A percentile compares a stretch with the other conserved stretches of the same genome.
These are phyloP conservation scores for Fusarium albidum DNA, from an alignment of 2,329 filamentous ascomycete genomes.

Conservation along the genomic window DNA sequence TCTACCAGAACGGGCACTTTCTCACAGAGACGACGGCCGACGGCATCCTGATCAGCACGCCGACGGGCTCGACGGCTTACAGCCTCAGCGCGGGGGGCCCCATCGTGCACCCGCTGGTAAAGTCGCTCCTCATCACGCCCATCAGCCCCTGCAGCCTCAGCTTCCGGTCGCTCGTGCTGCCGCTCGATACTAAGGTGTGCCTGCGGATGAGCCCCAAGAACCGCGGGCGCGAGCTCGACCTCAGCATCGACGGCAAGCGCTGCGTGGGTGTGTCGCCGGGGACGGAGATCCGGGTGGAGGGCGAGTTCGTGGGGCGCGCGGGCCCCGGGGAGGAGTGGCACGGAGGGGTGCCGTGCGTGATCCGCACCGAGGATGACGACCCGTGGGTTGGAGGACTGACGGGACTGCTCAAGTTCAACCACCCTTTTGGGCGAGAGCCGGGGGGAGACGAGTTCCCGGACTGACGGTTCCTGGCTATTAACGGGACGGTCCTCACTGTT, in stretches of 20 bases:
- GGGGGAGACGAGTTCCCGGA: slow-evolving; percentile 42
- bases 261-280: slow-evolving; percentile 74
- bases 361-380: slow-evolving; percentile 80
- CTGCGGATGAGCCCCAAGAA: slow-evolving; percentile 84
- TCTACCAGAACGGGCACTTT: slow-evolving; percentile 88
- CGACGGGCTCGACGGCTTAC: slow-evolving; percentile 95
- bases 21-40: slow-evolving; percentile 95
- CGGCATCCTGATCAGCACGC: slow-evolving; percentile 92
- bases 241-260: slow-evolving; percentile 80
- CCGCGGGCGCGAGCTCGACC: slow-evolving; percentile 76
- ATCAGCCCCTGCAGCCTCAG: slow-evolving; percentile 93
- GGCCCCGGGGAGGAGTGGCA: slow-evolving; percentile 61
- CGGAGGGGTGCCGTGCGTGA: slow-evolving; percentile 91
- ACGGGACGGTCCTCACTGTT: slow-evolving; percentile 1
- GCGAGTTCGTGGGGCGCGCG: slow-evolving; percentile 73
- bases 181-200: slow-evolving; percentile 83
- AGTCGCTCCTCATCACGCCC: slow-evolving; percentile 87
- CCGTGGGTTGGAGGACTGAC: slow-evolving; percentile 97
- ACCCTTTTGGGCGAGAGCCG: slow-evolving; percentile 77
- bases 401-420: slow-evolving; percentile 94
- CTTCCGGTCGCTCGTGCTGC: slow-evolving; percentile 90
- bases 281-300: slow-evolving; percentile 87
- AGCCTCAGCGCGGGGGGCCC: slow-evolving; percentile 90
- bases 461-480: slow-evolving; percentile 17
- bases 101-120: slow-evolving; percentile 93